A percentile compares a stretch with the other conserved stretches of the same genome.
Conservation (phyloP, 225 moss, liverwort and hornwort species). For the Polytrichum formosum region DNA sequence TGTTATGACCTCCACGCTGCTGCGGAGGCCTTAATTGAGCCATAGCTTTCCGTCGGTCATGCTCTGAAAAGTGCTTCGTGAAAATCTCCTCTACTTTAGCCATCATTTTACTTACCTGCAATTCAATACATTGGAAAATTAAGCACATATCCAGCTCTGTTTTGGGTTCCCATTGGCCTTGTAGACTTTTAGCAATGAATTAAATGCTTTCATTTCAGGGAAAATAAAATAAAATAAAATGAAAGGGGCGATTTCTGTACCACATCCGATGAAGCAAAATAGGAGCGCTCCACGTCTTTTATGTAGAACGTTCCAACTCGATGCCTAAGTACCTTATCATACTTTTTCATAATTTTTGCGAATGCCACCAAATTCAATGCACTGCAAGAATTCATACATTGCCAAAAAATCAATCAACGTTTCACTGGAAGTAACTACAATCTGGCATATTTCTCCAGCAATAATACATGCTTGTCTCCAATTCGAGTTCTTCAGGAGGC, state of each 20-base stretch:
- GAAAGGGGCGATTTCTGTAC: conserved; percentile 8
- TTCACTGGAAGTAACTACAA: too few species aligned
- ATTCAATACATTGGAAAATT: neutral
- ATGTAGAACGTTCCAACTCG: conserved; percentile 46
- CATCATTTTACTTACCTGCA: conserved; percentile 64
- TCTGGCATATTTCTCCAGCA: too few species aligned
- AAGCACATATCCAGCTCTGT: too few species aligned
- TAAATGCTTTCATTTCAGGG: too few species aligned
- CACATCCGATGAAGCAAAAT: conserved; percentile 53
- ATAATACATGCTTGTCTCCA: too few species aligned
- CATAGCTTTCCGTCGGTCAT: conserved; percentile 90
- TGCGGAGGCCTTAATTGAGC: conserved; percentile 67
- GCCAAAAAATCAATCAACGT: too few species aligned
- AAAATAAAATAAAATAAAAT: neutral
- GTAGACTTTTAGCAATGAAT: too few species aligned
- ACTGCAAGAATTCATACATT: conserved; percentile 31
- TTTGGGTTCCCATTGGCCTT: too few species aligned
- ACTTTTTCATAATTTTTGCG: conserved; percentile 93
- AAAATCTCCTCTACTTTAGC: conserved; percentile 80
- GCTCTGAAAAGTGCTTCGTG: conserved; percentile 71
- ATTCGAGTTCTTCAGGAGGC: too few species aligned
- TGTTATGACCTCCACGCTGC: conserved; percentile 64
- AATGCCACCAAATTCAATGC: conserved; percentile 95
- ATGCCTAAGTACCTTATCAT: conserved; percentile 67
- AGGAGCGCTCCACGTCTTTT: conserved; percentile 59